Evolutionary conservation across 441 rosid genomes (phyloP), one percentile per base, ranked within the genome.

Genomic region (Geranium incanum): DNA sequence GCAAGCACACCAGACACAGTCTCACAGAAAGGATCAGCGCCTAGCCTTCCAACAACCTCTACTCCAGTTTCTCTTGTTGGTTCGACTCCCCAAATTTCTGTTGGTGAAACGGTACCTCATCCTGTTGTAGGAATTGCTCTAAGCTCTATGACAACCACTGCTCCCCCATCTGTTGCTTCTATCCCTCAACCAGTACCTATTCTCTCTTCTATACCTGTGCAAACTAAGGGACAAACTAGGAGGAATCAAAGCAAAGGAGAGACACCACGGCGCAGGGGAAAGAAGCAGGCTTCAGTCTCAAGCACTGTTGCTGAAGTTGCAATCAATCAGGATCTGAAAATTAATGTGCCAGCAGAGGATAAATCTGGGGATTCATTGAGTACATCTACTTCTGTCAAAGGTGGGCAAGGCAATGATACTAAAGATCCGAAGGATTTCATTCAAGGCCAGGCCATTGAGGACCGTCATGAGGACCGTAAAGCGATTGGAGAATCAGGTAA

Each of bases 191-290:
- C 81, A 69, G 64, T 67, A 62, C 68, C 71, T 64, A 63, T 79
- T 13, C 41, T 63, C 68, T 72, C 81, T 75, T 45, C 86, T 11
- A n/a, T 77, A 68, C 81, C 79, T 45, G 62, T 68, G 59, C 84
- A 78, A 77, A 75, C 60, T 57, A 87, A 81, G 79, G 87, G 84
- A 78, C 87, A 78, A 79, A 78, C 83, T 69, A 84, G 81, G 74
- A 89, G 81, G 75, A 78, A 76, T 75, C 87, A 78, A 79, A 84
- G 75, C 71, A 90, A 79, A 16, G 81, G 78, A 55, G 95, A 84
- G 75, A 71, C 86, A 75, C 79, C 89, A 3, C 81, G 88, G 41
- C 91, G 94, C 63, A 81, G 90, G 79, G 97, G 98, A 78, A 88
- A 82, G 86, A 89, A 88, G 78, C 85, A 78, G 75, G 80, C 68